phyloP scores from a whole-genome alignment of 75 land plant genomes.

The Cryptomeria japonica region DNA sequence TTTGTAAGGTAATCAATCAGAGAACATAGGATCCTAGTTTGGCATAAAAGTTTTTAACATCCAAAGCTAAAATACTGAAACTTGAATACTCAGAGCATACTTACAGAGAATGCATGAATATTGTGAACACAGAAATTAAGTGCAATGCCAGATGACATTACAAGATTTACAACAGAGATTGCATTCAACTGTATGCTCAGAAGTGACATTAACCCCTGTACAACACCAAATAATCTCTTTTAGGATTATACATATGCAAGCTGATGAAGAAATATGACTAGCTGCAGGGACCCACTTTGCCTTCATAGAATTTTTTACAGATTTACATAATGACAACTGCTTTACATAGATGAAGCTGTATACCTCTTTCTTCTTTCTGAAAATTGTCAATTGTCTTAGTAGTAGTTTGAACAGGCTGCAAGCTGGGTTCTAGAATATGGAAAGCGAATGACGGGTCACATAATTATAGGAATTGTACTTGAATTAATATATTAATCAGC shows the following conservation, averaged over 20 bases:
- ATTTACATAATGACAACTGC: not conserved
- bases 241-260: not conserved
- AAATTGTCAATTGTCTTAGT: not conserved
- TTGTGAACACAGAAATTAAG: constrained; percentile 98
- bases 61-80: not conserved
- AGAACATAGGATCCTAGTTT: not conserved
- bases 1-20: not conserved
- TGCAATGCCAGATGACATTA: constrained; percentile 92
- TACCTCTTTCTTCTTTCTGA: constrained; percentile 1
- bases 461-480: not conserved
- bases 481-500: not conserved
- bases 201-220: constrained; percentile 91
- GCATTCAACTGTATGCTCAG: constrained; percentile 90
- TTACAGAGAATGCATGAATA: constrained; percentile 90
- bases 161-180: constrained; percentile 92
- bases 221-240: not conserved
- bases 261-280: not conserved
- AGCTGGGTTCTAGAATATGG: not conserved
- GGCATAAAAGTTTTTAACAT: not conserved
- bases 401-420: not conserved
- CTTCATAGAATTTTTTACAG: not conserved
- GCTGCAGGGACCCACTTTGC: not conserved
- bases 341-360: not conserved
- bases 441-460: not conserved
- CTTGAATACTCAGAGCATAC: constrained; percentile 16